These are phyloP conservation scores for Asparagopsis taxiformis DNA, from an alignment of 31 red algal species.

Conservation along the genomic window DNA sequence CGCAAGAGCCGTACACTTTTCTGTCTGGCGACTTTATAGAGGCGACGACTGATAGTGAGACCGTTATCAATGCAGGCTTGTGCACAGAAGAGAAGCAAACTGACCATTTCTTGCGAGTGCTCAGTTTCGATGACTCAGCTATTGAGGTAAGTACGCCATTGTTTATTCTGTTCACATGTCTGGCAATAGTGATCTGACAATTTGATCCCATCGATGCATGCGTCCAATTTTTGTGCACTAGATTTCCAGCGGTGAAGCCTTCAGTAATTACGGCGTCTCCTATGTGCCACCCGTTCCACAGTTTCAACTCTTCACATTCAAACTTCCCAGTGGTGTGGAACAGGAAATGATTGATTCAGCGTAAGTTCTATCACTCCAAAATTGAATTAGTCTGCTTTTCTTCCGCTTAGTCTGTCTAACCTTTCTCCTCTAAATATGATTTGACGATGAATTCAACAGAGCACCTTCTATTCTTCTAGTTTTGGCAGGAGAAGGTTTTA, in stretches of 20 bases:
- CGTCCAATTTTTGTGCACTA: conserved; percentile 4
- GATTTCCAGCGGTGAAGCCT: conserved; percentile 53
- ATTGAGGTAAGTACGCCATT: conserved; percentile 32
- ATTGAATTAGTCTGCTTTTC: background rate
- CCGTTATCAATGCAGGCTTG: conserved; percentile 26
- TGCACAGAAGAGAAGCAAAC: conserved; percentile 2
- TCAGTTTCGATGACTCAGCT: conserved; percentile 58
- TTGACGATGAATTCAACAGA: conserved; percentile 1
- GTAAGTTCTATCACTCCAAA: conserved; percentile 32
- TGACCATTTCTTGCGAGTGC: conserved; percentile 17
- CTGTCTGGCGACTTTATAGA: conserved; percentile 49
- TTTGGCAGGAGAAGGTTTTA: conserved; percentile 38
- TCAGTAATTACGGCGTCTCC: conserved; percentile 51
- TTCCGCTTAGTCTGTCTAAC: conserved; percentile 7
- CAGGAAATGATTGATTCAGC: conserved; percentile 58
- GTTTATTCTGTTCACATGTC: background rate
- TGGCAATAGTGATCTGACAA: background rate
- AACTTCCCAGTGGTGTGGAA: conserved; percentile 26
- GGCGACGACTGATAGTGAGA: conserved; percentile 35
- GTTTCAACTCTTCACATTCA: conserved; percentile 61
- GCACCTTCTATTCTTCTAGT: conserved; percentile 52
- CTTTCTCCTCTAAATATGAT: background rate
- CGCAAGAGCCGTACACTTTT: conserved; percentile 45
- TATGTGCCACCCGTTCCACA: conserved; percentile 60
- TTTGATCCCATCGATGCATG: background rate